Base-by-base conservation (phyloP, 768 basidiomycete species). In the Termitomyces sp. region DNA sequence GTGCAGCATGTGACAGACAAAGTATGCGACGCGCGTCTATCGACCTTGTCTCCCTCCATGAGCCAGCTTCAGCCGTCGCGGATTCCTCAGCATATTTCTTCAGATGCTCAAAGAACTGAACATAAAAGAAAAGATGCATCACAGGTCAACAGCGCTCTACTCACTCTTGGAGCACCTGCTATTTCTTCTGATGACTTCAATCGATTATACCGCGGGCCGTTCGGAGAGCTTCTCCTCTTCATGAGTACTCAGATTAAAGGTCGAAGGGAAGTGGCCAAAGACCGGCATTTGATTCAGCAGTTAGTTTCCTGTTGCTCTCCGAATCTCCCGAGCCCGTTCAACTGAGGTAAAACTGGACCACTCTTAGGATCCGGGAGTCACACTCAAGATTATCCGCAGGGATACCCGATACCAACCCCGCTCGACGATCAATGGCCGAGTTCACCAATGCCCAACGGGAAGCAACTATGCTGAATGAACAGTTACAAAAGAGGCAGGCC, bases 231-330 rank as follows among this genome's bases (percentile, higher is more conserved):
- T 14, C 55, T 66, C 12, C 44, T 45, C 8, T 63, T 62, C 38
- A 44, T 63, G 53, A 63, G 65, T 27, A 54, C 53, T 5, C 61
- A 62, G 27, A 46, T 66, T n/a, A 62, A 56, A 34, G 63, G 65
- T 17, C 50, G 65, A 38, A 46, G 50, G 32, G 25, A 47, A 23
- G 63, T 64, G 1, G 57, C 62, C 31, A 37, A 54, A 17, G 59
- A 56, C 23, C 43, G 63, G 27, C 41, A 57, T 34, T 21, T 46
- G 12, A 58, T 66, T 27, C 58, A 59, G 29, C 42, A 47, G 63
- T 66, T 40, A 56, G 63, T 60, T 42, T 0, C 16, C 27, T 21
- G 21, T 45, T 14, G 27, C 25, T 29, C 10, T 40, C 37, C 11
- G n/a, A 51, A 51, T 42, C 14, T 9, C 9, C 9, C 16, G 50